Evolutionary conservation across 1,139 yeast genomes (phyloP).

Genomic region (Magnusiomyces fungicola): DNA sequence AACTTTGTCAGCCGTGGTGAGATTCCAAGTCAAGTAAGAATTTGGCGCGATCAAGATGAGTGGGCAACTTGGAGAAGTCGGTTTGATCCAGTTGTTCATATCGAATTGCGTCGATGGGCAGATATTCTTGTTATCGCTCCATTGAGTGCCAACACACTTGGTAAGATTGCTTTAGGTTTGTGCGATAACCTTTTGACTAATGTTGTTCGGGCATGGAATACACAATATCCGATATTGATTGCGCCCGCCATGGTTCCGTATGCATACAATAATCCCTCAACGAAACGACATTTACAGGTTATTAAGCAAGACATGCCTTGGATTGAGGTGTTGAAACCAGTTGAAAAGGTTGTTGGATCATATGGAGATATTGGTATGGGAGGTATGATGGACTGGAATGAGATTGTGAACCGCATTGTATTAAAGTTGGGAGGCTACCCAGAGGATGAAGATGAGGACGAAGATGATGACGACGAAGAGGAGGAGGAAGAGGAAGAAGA

Average conservation of each 20-base stretch:
- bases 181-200: conserved; percentile 85
- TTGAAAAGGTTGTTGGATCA: conserved; percentile 85
- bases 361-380: conserved; percentile 95
- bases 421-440: conserved; percentile 85
- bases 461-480: conserved; percentile 55
- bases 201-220: conserved; percentile 88
- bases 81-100: conserved; percentile 87
- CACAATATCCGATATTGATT: conserved; percentile 73
- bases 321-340: conserved; percentile 83
- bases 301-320: conserved; percentile 85
- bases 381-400: conserved; percentile 97
- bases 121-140: conserved; percentile 86
- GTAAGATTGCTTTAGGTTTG: conserved; percentile 83
- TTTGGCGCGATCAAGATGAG: conserved; percentile 89
- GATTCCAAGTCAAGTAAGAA: conserved; percentile 54
- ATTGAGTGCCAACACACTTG: conserved; percentile 79
- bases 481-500: conserved; percentile 43
- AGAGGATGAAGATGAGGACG: conserved; percentile 74
- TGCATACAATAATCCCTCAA: conserved; percentile 80
- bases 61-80: conserved; percentile 84
- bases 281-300: conserved; percentile 68
- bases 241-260: conserved; percentile 96
- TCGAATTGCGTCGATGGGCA: conserved; percentile 93
- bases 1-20: conserved; percentile 60
- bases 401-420: conserved; percentile 78